A percentile compares a stretch with the other conserved stretches of the same genome.
phyloP scores from a whole-genome alignment of 2,329 filamentous ascomycete species.

The Hypoxylon sp. region DNA sequence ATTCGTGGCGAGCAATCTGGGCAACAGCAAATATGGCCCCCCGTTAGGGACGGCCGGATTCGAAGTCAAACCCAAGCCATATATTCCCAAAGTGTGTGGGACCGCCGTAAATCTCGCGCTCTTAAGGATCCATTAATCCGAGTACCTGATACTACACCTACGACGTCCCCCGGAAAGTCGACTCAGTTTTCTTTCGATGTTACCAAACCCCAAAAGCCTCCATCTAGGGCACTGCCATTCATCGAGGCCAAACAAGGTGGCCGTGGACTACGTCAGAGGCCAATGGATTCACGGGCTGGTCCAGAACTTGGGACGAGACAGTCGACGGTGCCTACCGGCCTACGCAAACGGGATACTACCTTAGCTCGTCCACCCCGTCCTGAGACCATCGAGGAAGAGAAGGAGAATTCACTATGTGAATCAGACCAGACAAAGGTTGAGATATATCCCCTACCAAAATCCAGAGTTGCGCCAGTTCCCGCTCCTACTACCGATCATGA shows the following conservation, averaged over 20 bases:
- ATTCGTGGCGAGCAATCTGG: constrained; percentile 10
- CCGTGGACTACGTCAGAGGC: constrained; percentile 22
- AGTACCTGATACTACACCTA: constrained; percentile 36
- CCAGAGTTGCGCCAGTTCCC: constrained; percentile 14
- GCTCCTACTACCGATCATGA: constrained; percentile 22
- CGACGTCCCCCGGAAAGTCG: constrained; percentile 21
- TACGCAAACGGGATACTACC: constrained; percentile 44
- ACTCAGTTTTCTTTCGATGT: constrained; percentile 29
- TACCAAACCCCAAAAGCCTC: constrained; percentile 34
- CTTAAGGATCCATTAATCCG: constrained; percentile 13
- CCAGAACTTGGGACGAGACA: constrained; percentile 31
- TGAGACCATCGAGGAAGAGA: constrained; percentile 49
- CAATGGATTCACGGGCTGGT: constrained; percentile 16
- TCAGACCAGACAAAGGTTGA: constrained; percentile 16
- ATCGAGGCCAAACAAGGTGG: constrained; percentile 32
- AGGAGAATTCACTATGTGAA: constrained; percentile 34
- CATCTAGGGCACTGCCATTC: constrained; percentile 27
- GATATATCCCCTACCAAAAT: constrained; percentile 9
- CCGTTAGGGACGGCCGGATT: constrained; percentile 36
- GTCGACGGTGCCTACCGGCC: constrained; percentile 25
- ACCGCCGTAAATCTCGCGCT: constrained; percentile 12
- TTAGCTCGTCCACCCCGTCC: constrained; percentile 40
- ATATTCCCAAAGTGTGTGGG: constrained; percentile 23
- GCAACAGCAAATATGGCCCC: constrained; percentile 29
- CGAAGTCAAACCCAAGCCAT: constrained; percentile 24